Percentiles rank a stretch among this genome's conserved stretches.
phyloP scores from a whole-genome alignment of 768 basidiomycete genomes.

The Trametopsis cervina region DNA sequence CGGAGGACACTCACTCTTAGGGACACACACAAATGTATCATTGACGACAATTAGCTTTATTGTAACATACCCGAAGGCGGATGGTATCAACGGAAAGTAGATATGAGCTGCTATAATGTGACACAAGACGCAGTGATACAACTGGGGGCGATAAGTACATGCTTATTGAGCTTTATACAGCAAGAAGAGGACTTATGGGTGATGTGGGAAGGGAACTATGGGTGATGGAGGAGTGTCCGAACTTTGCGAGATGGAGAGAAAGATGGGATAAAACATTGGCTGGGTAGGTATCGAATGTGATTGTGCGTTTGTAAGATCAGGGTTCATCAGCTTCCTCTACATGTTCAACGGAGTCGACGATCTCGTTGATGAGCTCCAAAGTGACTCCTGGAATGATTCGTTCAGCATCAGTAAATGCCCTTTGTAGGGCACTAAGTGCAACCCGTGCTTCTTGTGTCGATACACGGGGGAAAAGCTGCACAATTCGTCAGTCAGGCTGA shows the following conservation, averaged over 20 bases:
- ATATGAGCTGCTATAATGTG: conserved; percentile 5
- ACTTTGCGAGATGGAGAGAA: not conserved
- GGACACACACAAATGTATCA: conserved; percentile 4
- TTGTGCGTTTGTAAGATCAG: not conserved
- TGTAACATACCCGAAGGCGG: conserved; percentile 16
- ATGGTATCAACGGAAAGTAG: conserved; percentile 11
- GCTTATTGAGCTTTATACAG: conserved; percentile 4
- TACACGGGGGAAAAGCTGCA: conserved; percentile 84
- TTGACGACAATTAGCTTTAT: conserved; percentile 20
- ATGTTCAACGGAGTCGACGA: conserved; percentile 87
- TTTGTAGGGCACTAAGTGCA: conserved; percentile 77
- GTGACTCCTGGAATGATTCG: conserved; percentile 93
- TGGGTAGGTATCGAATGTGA: not conserved
- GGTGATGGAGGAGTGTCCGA: conserved; percentile 8
- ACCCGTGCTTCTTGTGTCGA: conserved; percentile 88
- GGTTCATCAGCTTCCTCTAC: conserved; percentile 64
- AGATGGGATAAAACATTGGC: not conserved
- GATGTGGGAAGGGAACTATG: conserved; percentile 1
- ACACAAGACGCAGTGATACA: conserved; percentile 9
- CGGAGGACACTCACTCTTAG: conserved; percentile 9
- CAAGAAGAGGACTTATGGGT: conserved; percentile 1
- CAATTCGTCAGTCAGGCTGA: conserved; percentile 1
- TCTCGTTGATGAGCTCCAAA: conserved; percentile 88
- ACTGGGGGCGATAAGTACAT: conserved; percentile 12
- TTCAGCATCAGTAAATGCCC: conserved; percentile 94